Percentiles rank a stretch among this genome's conserved stretches.
Conservation (phyloP, 2,329 filamentous ascomycete species). For the Lecanicillium sp. region DNA sequence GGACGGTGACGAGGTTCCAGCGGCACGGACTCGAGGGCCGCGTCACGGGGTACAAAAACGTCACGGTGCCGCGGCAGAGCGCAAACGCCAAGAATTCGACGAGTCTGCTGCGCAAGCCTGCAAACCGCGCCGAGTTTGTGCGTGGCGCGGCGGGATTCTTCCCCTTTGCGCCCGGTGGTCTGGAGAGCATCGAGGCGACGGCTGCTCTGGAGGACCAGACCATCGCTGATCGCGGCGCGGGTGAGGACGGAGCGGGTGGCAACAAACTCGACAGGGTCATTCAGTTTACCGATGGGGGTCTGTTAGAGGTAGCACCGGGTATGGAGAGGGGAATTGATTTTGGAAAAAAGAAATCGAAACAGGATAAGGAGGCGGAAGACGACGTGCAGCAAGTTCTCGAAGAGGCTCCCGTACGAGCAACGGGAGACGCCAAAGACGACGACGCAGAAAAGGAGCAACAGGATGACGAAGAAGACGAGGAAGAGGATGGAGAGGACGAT, state of each 20-base stretch:
- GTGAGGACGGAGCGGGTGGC: constrained; percentile 36
- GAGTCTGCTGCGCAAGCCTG: constrained; percentile 79
- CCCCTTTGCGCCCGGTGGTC: constrained; percentile 83
- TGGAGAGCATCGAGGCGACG: constrained; percentile 80
- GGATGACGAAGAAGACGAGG: constrained; percentile 31
- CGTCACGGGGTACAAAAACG: constrained; percentile 89
- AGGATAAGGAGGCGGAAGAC: constrained; percentile 56
- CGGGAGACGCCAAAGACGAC: constrained; percentile 26
- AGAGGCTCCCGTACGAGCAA: constrained; percentile 41
- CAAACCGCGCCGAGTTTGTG: constrained; percentile 82
- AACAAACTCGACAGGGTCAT: constrained; percentile 77
- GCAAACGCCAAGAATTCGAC: constrained; percentile 95
- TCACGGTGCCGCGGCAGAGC: constrained; percentile 83
- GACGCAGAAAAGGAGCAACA: constrained; percentile 22
- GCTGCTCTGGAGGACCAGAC: constrained; percentile 77
- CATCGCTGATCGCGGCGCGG: constrained; percentile 42
- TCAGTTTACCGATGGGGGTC: constrained; percentile 68
- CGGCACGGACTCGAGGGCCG: constrained; percentile 86
- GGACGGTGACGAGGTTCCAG: constrained; percentile 89
- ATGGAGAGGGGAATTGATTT: constrained; percentile 74
- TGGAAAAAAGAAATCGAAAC: constrained; percentile 48
- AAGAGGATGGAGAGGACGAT: constrained; percentile 46
- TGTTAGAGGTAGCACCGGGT: constrained; percentile 78
- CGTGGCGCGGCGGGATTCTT: constrained; percentile 90
- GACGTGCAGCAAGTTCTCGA: constrained; percentile 62